Percentiles rank a stretch among this genome's conserved stretches.
These are phyloP conservation scores for Cryoendolithus antarcticus DNA, from an alignment of 2,329 filamentous ascomycete species.

Conservation along the genomic window DNA sequence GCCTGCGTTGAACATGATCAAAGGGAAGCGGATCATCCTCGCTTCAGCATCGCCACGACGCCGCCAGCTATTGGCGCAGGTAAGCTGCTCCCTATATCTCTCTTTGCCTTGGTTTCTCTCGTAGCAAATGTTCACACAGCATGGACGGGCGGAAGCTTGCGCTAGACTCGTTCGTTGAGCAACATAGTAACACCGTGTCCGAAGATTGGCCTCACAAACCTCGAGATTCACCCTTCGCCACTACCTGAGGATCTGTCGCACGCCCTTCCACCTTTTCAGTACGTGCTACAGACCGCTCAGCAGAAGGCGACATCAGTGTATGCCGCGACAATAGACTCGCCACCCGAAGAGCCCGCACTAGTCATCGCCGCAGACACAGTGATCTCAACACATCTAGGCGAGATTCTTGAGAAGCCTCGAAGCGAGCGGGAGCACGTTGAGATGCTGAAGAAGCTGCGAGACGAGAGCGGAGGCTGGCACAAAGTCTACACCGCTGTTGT, in stretches of 20 bases:
- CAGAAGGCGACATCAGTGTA: constrained; percentile 74
- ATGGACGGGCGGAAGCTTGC: no score
- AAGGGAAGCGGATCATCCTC: constrained; percentile 70
- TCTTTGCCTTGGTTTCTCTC: no score
- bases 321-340: constrained; percentile 43
- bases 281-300: constrained; percentile 75
- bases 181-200: background rate
- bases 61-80: constrained; percentile 65
- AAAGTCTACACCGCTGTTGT: constrained; percentile 78
- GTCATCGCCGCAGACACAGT: constrained; percentile 88
- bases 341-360: constrained; percentile 58
- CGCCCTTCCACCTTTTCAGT: constrained; percentile 68
- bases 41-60: constrained; percentile 81
- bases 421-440: constrained; percentile 67
- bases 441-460: constrained; percentile 73
- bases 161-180: background rate
- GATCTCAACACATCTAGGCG: constrained; percentile 62
- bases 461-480: constrained; percentile 51
- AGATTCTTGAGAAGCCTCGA: constrained; percentile 82
- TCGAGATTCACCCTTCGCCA: constrained; percentile 75
- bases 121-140: no score
- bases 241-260: constrained; percentile 82
- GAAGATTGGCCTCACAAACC: constrained; percentile 64
- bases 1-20: constrained; percentile 64
- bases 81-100: constrained; percentile 21